Conservation (phyloP, 2,329 filamentous ascomycete species). For the Monilinia aucupariae region DNA sequence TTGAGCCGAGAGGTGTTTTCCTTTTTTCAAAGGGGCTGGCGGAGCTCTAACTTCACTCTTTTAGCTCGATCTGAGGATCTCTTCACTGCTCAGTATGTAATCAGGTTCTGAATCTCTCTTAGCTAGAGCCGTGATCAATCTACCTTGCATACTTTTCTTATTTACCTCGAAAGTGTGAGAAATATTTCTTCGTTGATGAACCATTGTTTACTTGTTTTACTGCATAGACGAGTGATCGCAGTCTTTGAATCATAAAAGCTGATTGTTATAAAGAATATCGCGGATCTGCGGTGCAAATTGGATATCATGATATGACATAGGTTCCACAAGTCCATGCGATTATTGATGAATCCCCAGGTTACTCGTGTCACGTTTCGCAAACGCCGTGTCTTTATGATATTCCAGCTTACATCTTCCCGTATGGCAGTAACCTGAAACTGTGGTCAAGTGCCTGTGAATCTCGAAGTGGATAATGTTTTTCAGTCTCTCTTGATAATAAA, state of each 20-base stretch:
- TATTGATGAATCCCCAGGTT: not conserved
- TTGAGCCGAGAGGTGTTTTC: accelerated
- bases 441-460: not conserved
- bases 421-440: not conserved
- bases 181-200: not conserved
- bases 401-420: not conserved
- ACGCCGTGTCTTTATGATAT: not conserved
- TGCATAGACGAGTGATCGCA: not conserved
- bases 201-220: not conserved
- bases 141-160: not conserved
- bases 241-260: not conserved
- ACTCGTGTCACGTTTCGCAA: not conserved
- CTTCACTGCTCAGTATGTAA: not conserved
- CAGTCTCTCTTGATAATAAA: not conserved
- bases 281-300: not conserved
- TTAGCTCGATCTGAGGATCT: not conserved
- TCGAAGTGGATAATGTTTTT: not conserved
- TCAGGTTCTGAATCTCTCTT: no score
- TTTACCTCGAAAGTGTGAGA: accelerated
- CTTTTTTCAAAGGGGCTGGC: no score
- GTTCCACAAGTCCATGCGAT: not conserved
- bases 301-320: not conserved
- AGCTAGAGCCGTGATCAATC: not conserved
- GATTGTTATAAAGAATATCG: no score
- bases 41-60: not conserved